A percentile compares a stretch with the other conserved stretches of the same genome.
These are phyloP conservation scores for Pseudoneurospora amorphoporcata DNA, from an alignment of 495 filamentous ascomycete species.

Conservation along the genomic window DNA sequence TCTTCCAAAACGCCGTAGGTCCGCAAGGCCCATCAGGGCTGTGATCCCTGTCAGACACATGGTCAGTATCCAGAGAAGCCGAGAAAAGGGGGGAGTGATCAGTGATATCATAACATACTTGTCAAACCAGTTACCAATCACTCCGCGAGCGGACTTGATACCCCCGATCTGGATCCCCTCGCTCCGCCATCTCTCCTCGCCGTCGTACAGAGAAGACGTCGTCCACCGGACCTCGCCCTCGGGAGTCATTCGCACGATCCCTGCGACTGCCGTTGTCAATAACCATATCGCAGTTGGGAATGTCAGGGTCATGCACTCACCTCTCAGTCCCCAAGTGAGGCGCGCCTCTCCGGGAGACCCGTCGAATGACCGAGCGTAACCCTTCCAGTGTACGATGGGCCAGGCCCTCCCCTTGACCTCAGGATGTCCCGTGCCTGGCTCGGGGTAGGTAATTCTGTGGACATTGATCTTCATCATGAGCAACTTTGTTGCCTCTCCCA, in stretches of 20 bases:
- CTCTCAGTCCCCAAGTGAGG: conserved; percentile 43
- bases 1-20: conserved; percentile 60
- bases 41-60: conserved; percentile 32
- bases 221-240: conserved; percentile 61
- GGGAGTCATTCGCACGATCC: conserved; percentile 44
- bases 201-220: conserved; percentile 49
- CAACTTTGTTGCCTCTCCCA: conserved; percentile 50
- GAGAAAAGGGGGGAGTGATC: neutral
- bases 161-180: conserved; percentile 59
- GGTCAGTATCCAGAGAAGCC: neutral
- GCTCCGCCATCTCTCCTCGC: conserved; percentile 52
- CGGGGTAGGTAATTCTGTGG: conserved; percentile 39
- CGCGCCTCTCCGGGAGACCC: conserved; percentile 46
- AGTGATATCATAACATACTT: conserved; percentile 29
- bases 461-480: conserved; percentile 51
- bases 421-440: neutral
- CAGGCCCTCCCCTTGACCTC: conserved; percentile 37
- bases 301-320: conserved; percentile 28
- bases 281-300: neutral
- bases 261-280: conserved; percentile 17
- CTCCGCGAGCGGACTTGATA: conserved; percentile 42
- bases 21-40: conserved; percentile 51
- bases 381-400: conserved; percentile 50
- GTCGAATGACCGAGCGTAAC: conserved; percentile 43
- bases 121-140: conserved; percentile 59